Evolutionary conservation across 345 rosid species (phyloP).

Genomic region (Lepidium sativum): DNA sequence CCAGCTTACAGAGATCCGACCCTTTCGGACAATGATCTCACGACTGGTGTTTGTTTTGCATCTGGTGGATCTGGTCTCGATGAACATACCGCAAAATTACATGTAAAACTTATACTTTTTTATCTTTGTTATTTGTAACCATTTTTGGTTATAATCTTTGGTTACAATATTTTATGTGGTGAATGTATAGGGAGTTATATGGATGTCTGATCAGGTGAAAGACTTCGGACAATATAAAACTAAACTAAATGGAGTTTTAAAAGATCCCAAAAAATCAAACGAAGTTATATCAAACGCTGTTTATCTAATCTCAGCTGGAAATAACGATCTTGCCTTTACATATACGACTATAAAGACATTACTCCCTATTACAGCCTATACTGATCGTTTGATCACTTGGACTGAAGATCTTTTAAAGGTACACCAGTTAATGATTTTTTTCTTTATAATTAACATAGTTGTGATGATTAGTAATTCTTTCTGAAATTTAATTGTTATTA

Average conservation of each 20-base stretch:
- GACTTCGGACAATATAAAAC: slow-evolving; percentile 31
- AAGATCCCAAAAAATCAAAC: slow-evolving; percentile 25
- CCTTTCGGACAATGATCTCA: not conserved
- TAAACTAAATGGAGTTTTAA: slow-evolving; percentile 22
- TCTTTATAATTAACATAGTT: not conserved
- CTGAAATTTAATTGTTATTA: not conserved
- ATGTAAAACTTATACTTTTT: not conserved
- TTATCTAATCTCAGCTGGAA: slow-evolving; percentile 31
- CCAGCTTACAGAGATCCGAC: not conserved
- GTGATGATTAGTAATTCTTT: not conserved
- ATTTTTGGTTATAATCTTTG: not conserved
- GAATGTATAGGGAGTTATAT: slow-evolving; percentile 29
- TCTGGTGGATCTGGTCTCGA: slow-evolving; percentile 17
- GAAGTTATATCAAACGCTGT: slow-evolving; percentile 26
- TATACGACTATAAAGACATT: not conserved
- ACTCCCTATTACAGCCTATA: not conserved
- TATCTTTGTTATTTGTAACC: no score
- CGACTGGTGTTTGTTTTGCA: slow-evolving; percentile 5
- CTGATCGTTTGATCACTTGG: slow-evolving; percentile 2
- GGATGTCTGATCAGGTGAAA: slow-evolving; percentile 33
- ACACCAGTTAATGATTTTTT: not conserved
- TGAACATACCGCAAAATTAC: not conserved
- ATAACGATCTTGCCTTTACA: slow-evolving; percentile 44
- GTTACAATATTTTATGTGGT: no score
- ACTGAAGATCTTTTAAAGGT: not conserved